Percentiles rank a stretch among this genome's conserved stretches.
These are phyloP conservation scores for Fusarium siculi DNA, from an alignment of 2,329 filamentous ascomycete genomes.

Conservation along the genomic window DNA sequence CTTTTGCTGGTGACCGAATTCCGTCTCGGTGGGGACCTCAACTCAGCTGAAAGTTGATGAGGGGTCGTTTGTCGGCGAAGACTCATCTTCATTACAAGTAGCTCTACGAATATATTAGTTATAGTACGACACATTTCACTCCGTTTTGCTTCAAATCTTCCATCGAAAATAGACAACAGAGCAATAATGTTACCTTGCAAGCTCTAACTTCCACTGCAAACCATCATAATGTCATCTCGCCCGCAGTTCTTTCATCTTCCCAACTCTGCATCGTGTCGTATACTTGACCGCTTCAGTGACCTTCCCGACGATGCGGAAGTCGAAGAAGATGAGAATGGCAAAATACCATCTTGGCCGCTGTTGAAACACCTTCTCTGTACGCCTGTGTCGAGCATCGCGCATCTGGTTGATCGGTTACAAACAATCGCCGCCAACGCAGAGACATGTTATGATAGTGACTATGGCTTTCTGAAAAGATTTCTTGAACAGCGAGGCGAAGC, in stretches of 20 bases:
- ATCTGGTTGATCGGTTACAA: conserved; percentile 44
- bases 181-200: neutral
- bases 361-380: conserved; percentile 36
- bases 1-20: neutral
- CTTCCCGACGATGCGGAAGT: conserved; percentile 29
- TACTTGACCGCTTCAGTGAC: conserved; percentile 48
- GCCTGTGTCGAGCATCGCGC: conserved; percentile 1
- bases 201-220: neutral
- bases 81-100: neutral
- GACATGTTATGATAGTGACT: conserved; percentile 36
- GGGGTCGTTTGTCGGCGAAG: conserved; percentile 13
- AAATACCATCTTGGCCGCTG: conserved; percentile 43
- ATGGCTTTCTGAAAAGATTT: conserved; percentile 27
- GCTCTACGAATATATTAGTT: neutral
- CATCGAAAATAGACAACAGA: fast-evolving
- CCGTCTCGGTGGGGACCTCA: neutral
- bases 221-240: conserved; percentile 15
- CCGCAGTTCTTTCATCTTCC: conserved; percentile 31
- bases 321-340: conserved; percentile 39
- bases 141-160: fast-evolving
- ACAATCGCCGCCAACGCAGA: conserved; percentile 41
- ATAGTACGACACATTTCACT: neutral
- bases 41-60: neutral
- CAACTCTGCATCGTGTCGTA: conserved; percentile 30
- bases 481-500: neutral